A percentile compares a stretch with the other conserved stretches of the same genome.
Evolutionary conservation across 2,329 filamentous ascomycete genomes (phyloP).

Genomic region (Cladophialophora immunda): DNA sequence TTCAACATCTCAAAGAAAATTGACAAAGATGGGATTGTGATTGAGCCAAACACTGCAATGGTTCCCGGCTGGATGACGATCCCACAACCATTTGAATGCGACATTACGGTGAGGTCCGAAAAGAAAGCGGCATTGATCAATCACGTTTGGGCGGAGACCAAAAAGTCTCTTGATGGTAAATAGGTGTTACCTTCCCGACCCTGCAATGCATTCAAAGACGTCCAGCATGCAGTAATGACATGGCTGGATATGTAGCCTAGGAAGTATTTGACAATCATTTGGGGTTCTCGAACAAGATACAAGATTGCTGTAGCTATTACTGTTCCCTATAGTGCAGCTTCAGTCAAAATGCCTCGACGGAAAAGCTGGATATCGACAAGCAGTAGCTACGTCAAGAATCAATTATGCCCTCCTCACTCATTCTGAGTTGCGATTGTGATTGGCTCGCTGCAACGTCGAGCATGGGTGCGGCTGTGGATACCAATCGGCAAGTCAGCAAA

Average conservation of each 20-base stretch:
- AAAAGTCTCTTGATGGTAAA: slow-evolving; percentile 20
- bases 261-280: too few relatives aligned
- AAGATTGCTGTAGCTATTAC: too few relatives aligned
- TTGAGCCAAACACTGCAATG: slow-evolving; percentile 33
- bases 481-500: background rate
- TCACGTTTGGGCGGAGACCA: slow-evolving; percentile 28
- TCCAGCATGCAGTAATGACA: background rate
- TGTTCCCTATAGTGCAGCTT: too few relatives aligned
- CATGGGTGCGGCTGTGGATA: background rate
- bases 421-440: background rate
- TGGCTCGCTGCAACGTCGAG: background rate
- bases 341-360: too few relatives aligned
- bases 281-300: too few relatives aligned
- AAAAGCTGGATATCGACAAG: too few relatives aligned
- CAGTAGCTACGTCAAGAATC: too few relatives aligned
- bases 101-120: slow-evolving; percentile 26
- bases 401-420: background rate
- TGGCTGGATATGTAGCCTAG: background rate
- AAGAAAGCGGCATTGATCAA: slow-evolving; percentile 32
- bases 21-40: slow-evolving; percentile 23
- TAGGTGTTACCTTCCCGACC: background rate
- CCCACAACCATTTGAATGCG: slow-evolving; percentile 32
- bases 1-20: slow-evolving; percentile 43
- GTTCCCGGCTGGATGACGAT: slow-evolving; percentile 37
- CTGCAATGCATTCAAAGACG: background rate